Evolutionary conservation across 2,329 filamentous ascomycete genomes (phyloP).

Genomic region (Fusarium penzigii): DNA sequence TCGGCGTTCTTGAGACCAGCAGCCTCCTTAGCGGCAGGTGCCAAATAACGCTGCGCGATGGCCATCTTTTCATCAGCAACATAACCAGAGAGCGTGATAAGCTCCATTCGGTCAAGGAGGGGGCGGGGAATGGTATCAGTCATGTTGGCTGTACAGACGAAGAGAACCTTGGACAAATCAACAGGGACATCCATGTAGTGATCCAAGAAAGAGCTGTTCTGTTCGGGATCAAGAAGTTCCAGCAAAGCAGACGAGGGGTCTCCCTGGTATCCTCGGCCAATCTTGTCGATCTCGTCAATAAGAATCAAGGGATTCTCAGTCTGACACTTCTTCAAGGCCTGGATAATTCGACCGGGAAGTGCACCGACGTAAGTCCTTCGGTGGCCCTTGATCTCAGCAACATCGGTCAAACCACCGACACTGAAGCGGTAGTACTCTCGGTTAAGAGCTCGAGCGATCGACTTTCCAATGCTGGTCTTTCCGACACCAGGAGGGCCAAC

Average conservation of each 20-base stretch:
- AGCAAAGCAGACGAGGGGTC: conserved; percentile 93
- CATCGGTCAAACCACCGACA: conserved; percentile 93
- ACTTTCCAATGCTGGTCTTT: conserved; percentile 99
- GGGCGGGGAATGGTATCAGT: conserved; percentile 96
- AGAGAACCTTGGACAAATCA: conserved; percentile 94
- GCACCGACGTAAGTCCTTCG: conserved; percentile 95
- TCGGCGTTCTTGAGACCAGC: conserved; percentile 89
- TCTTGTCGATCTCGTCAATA: conserved; percentile 98
- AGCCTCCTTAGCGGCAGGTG: conserved; percentile 90
- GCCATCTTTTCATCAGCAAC: conserved; percentile 99
- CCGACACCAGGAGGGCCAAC: conserved; percentile 96
- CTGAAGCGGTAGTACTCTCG: conserved; percentile 98
- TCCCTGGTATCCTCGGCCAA: conserved; percentile 92
- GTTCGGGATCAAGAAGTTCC: conserved; percentile 92
- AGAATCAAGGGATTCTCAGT: conserved; percentile 96
- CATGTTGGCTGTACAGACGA: conserved; percentile 99
- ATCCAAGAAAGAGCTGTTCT: conserved; percentile 95
- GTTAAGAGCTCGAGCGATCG: conserved; percentile 91
- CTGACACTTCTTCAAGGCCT: conserved; percentile 97
- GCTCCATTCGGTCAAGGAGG: conserved; percentile 93
- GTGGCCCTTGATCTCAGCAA: conserved; percentile 98
- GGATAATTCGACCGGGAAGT: conserved; percentile 92
- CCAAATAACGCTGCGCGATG: conserved; percentile 90
- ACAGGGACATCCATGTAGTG: conserved; percentile 99
- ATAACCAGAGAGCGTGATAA: conserved; percentile 94